Evolutionary conservation across 1,284 basidiomycete genomes (phyloP).

Genomic region (Malassezia restricta): DNA sequence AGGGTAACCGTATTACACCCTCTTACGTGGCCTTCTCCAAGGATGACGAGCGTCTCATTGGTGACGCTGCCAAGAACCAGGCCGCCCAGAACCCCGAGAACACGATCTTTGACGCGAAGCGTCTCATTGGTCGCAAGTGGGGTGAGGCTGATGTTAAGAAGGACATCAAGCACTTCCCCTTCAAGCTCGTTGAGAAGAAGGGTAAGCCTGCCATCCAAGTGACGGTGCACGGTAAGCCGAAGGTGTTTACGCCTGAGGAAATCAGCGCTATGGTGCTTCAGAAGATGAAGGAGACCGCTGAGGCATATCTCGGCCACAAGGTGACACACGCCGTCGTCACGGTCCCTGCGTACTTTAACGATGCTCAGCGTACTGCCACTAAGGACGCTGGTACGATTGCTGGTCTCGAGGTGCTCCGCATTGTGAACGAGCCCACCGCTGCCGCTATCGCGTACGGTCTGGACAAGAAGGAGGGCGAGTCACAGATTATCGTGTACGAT

Average conservation of each 20-base stretch:
- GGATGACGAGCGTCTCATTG: conserved; percentile 67
- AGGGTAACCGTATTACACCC: conserved; percentile 49
- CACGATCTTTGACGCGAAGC: conserved; percentile 87
- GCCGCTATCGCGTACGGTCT: conserved; percentile 92
- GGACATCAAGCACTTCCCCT: conserved; percentile 44
- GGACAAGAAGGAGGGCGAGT: conserved; percentile 83
- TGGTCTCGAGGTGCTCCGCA: conserved; percentile 86
- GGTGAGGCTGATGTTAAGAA: conserved; percentile 51
- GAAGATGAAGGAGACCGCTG: conserved; percentile 99
- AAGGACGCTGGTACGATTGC: conserved; percentile 97
- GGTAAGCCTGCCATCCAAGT: conserved; percentile 46
- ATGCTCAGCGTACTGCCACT: conserved; percentile 96
- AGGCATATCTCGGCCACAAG: conserved; percentile 89
- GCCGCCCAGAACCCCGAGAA: conserved; percentile 68
- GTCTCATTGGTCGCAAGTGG: conserved; percentile 62
- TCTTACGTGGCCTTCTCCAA: conserved; percentile 46
- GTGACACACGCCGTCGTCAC: conserved; percentile 94
- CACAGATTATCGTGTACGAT: conserved; percentile 95
- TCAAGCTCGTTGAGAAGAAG: conserved; percentile 49
- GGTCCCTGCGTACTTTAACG: conserved; percentile 84
- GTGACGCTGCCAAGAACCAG: conserved; percentile 56
- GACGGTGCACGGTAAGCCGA: conserved; percentile 32
- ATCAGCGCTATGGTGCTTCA: conserved; percentile 83
- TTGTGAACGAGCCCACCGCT: conserved; percentile 97
- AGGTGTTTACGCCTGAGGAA: conserved; percentile 59